Evolutionary conservation across 78 protist species (phyloP), one percentile per base, ranked within the genome.

Genomic region (Dictyostelium intermedium): DNA sequence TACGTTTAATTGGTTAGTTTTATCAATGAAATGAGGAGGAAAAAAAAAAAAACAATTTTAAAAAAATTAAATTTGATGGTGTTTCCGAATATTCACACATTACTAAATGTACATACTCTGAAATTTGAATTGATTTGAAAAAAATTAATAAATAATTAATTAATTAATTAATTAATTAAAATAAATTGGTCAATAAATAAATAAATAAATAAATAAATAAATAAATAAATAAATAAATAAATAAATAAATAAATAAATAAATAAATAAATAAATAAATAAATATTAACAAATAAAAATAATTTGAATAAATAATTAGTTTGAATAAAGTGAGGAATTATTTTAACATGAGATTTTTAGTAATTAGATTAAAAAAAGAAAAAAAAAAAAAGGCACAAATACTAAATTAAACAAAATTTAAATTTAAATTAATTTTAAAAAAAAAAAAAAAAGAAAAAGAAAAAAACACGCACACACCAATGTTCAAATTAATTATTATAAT

Each of bases 271-370:
- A 70, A 16, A 32, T 13, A 27, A 27, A 27, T 23, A 20, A 3
- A n/a, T 18, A n/a, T 61, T n/a, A 61, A n/a, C 25, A n/a, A 61
- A 13, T 61, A 25, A 63, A 60, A 60, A 60, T 60, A 60, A 60
- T 39, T 39, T 39, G 13, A 45, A 56, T 56, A 56, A 56, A 56
- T 56, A 56, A 56, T 56, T 56, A 56, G 66, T 56, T 56, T 56
- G 66, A 56, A 56, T 16, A 56, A 56, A 50, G 61, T 50, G 61
- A 50, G 2, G 23, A 16, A 70, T 30, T 34, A 16, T 72, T 72
- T 34, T 34, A 72, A 72, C 79, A 72, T 72, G 78, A 70, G 45
- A 72, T 30, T 72, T 69, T 72, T 72, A 72, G 79, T 72, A 72
- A 72, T 72, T 34, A 72, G 79, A 72, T 72, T 72, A 34, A 14